Conservation (phyloP, 257 asterid genomes). For the Solanum ossicruentum region DNA sequence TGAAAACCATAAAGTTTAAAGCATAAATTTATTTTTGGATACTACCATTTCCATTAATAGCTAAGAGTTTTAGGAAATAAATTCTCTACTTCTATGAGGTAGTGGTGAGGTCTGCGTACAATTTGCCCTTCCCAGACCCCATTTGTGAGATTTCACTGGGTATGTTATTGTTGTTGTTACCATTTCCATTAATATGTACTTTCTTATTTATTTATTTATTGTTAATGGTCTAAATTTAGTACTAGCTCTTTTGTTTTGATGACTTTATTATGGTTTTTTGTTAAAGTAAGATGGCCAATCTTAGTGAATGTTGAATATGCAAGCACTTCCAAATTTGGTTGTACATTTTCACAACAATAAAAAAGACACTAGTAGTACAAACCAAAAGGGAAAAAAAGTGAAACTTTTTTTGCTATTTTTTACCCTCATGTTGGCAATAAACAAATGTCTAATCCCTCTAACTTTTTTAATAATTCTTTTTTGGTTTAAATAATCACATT, state of each 20-base stretch:
- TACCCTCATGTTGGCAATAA: not conserved
- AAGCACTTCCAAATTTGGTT: not conserved
- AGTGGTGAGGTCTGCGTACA: too few relatives aligned
- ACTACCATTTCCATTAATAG: not conserved
- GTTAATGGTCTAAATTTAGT: not conserved
- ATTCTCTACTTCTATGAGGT: too few relatives aligned
- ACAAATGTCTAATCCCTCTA: not conserved
- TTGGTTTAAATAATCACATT: not conserved
- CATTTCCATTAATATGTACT: not conserved
- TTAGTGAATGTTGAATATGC: not conserved
- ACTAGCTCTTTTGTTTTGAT: not conserved
- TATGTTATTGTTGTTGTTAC: too few relatives aligned
- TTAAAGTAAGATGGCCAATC: not conserved
- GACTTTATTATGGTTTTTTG: not conserved
- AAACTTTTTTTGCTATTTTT: not conserved
- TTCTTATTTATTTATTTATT: not conserved
- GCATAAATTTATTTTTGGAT: too few relatives aligned
- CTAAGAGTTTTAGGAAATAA: too few relatives aligned
- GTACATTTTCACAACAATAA: not conserved
- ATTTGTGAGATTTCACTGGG: too few relatives aligned
- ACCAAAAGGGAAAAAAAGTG: not conserved
- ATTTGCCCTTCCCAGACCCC: too few relatives aligned
- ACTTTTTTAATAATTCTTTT: not conserved
- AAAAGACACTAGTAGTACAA: not conserved
- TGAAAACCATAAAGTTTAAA: too few relatives aligned